Conservation (phyloP, 371 early-diverging fungal genomes). For the Catenaria anguillulae region DNA sequence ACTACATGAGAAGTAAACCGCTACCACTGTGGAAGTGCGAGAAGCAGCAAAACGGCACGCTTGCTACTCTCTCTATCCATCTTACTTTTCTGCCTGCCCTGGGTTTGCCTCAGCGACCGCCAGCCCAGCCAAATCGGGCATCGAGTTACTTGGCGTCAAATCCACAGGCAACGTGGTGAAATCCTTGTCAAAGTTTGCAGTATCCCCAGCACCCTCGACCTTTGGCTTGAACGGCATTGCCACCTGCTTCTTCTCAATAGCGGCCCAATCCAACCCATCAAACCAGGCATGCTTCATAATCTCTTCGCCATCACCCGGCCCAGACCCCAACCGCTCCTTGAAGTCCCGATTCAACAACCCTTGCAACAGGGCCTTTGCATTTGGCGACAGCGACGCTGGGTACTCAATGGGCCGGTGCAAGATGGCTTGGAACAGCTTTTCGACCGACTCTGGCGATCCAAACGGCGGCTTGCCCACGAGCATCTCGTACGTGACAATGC, state of each 20-base stretch:
- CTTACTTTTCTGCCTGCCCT: neutral
- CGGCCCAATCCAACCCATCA: slow-evolving; percentile 34
- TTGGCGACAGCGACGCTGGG: slow-evolving; percentile 8
- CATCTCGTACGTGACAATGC: slow-evolving; percentile 53
- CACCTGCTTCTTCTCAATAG: slow-evolving; percentile 22
- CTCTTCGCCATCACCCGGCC: slow-evolving; percentile 32
- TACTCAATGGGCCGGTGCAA: slow-evolving; percentile 9
- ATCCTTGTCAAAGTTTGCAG: slow-evolving; percentile 37
- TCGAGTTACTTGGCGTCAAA: slow-evolving; percentile 23
- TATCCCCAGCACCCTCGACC: slow-evolving; percentile 25
- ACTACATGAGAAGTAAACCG: too few species aligned
- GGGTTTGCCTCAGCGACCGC: neutral
- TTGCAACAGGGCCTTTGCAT: slow-evolving; percentile 6
- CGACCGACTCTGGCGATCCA: slow-evolving; percentile 21
- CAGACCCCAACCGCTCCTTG: slow-evolving; percentile 32
- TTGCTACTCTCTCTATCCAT: too few species aligned
- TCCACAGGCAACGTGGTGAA: slow-evolving; percentile 31
- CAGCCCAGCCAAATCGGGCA: slow-evolving; percentile 2
- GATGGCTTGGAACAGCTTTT: slow-evolving; percentile 17
- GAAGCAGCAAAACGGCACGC: too few species aligned
- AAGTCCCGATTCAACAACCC: slow-evolving; percentile 18
- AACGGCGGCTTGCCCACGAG: slow-evolving; percentile 22
- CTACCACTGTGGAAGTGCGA: too few species aligned
- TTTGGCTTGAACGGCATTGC: slow-evolving; percentile 35
- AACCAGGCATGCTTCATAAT: slow-evolving; percentile 40